These are phyloP conservation scores for Aspergillus piperis DNA, from an alignment of 2,329 filamentous ascomycete species.

Conservation along the genomic window DNA sequence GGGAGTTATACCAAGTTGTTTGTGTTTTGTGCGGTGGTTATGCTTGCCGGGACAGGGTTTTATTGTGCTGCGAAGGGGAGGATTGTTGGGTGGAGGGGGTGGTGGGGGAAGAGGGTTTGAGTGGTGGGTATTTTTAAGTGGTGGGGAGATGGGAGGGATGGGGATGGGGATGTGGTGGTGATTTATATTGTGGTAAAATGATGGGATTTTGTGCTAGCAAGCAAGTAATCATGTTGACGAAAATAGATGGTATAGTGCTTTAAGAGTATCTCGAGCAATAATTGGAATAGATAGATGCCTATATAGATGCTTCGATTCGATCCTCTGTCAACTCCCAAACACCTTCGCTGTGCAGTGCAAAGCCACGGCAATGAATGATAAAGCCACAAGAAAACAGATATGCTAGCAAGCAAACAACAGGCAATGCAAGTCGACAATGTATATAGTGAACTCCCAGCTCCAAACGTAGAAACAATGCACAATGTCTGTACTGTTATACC, in stretches of 20 bases:
- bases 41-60: constrained; percentile 26
- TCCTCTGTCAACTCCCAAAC: constrained; percentile 7
- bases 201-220: too few relatives aligned
- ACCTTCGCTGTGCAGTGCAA: constrained; percentile 26
- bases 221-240: background rate
- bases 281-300: background rate
- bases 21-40: constrained; percentile 31
- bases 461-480: constrained; percentile 14
- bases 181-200: too few relatives aligned
- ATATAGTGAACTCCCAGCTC: constrained; percentile 3
- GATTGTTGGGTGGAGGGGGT: constrained; percentile 26
- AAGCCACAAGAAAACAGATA: background rate
- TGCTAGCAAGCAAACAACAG: background rate
- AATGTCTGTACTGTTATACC: constrained; percentile 26
- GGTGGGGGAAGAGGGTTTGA: constrained; percentile 24
- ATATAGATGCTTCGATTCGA: background rate
- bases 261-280: background rate
- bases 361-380: constrained; percentile 16
- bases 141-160: background rate
- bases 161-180: background rate
- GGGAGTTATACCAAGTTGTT: constrained; percentile 29
- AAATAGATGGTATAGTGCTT: background rate
- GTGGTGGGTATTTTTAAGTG: background rate
- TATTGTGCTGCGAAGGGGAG: constrained; percentile 27
- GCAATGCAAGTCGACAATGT: background rate